Conservation (phyloP, 257 asterid genomes). For the Nicotiana attenuata region DNA sequence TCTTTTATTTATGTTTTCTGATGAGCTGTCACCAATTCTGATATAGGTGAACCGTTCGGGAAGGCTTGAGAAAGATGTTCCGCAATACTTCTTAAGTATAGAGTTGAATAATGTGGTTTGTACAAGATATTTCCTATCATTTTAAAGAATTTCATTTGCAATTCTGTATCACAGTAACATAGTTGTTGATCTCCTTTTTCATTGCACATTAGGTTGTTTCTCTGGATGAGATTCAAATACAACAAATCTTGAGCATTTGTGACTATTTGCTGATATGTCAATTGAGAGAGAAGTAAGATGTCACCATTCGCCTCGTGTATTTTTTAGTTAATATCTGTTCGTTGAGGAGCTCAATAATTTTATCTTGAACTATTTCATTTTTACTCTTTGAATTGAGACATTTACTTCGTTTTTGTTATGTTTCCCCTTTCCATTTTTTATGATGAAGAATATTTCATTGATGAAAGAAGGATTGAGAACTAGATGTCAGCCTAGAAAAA, state of each 20-base stretch:
- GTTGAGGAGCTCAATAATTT: not conserved
- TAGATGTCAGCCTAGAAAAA: not conserved
- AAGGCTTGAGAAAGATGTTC: conserved; percentile 70
- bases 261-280: conserved; percentile 69
- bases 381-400: not conserved
- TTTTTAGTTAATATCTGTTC: not conserved
- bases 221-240: conserved; percentile 80
- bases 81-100: conserved; percentile 63
- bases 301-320: not conserved
- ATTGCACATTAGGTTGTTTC: conserved; percentile 51
- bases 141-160: not conserved
- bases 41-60: conserved; percentile 89
- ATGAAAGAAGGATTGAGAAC: not conserved
- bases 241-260: conserved; percentile 51
- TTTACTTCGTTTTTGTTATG: not conserved
- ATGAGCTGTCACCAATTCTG: conserved; percentile 24
- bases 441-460: not conserved
- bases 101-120: conserved; percentile 63
- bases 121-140: conserved; percentile 7
- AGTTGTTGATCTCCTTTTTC: conserved; percentile 19
- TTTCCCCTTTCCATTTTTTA: not conserved
- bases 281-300: conserved; percentile 75
- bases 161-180: not conserved
- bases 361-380: not conserved
- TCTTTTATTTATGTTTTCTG: conserved; percentile 15